Evolutionary conservation across 805 yeast species (phyloP), one percentile per base, ranked within the genome.

Genomic region (Starmerella geochares): DNA sequence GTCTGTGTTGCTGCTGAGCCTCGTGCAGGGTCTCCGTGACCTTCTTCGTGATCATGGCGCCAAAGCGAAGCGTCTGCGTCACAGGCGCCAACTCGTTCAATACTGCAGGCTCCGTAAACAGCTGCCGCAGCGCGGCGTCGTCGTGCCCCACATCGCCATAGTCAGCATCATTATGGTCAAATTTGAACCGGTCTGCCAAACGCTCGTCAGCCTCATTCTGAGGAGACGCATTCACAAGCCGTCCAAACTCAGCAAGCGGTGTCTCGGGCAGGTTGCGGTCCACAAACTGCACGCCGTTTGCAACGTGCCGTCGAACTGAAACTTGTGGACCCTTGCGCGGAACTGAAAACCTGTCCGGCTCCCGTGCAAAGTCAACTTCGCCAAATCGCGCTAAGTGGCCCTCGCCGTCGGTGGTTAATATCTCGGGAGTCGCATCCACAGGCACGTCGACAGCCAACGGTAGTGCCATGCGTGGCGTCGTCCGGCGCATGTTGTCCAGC

Each of bases 61-160:
- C 95, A 67, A 88, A 88, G 52, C 96, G 72, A 27, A 90, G 84
- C 1, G 84, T 80, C 66, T 88, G 96, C 1, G 96, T 87, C 46
- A 81, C 90, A 48, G 81, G 81, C 13, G 86, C 77, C 37, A 88
- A 86, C 55, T 83, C 82, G 62, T 88, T 88, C 59, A 88, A 72
- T 49, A 76, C 74, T 0, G 95, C 80, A 0, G 96, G 96, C 64
- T 86, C 95, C 52, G 76, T 74, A 52, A 80, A 73, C 49, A 56
- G 33, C 2, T 23, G 35, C 13, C 20, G 38, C 4, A 37, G 27
- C 16, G 13, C 23, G 8, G 10, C 24, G n/a, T 40, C 33, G n/a
- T 25, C 33, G 24, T 25, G 20, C 16, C 21, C 19, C 1, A 23
- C 9, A 27, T 27, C 16, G 11, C 44, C 32, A 13, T 29, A 24